Base-by-base conservation (phyloP, 345 rosid genomes). In the Balakata baccata region DNA sequence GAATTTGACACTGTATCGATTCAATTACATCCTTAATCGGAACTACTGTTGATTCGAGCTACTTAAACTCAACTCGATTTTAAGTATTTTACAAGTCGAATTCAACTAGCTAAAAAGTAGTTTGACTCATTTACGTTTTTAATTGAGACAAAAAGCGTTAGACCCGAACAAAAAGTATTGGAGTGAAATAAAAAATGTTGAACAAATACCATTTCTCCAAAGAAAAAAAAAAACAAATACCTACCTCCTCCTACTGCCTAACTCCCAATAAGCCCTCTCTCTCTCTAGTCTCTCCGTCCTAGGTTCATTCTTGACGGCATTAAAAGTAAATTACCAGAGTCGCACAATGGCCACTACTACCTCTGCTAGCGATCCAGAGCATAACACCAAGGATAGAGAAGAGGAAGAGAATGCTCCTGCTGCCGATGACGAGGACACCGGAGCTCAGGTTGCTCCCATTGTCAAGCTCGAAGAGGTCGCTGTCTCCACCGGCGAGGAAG, bases 401-500 rank as follows among this genome's bases (percentile, higher is more conserved):
- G 92, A 86, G 7, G 97, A 87, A 73, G 93, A 86, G 37, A 54
- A 53, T 34, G 76, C 87, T 0, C 86, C 86, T 23, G 51, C 51
- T 0, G 51, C 68, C 51, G 68, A 64, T 61, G 98, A 92, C 59
- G 97, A 94, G 81, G 98, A 94, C 80, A 92, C 98, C 68, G 97
- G 97, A 17, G 98, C 92, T 79, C 96, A 89, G 76, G 83, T 92
- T 20, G 96, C 97, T 23, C 97, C 97, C 17, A 86, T 92, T 71
- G 86, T 94, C 71, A 86, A 82, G 80, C 92, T 94, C 0, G 97
- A 94, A 81, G 97, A 92, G 63, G 90, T 94, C 61, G 82, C 94
- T 49, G 90, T 95, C 56, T 83, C 88, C 69, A 94, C 99, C 54
- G 99, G 99, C 7, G 99, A 95, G 81, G 98, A 95, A 72, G 89